Percentiles rank a stretch among this genome's conserved stretches.
These are phyloP conservation scores for Magnolia changhungtana DNA, from an alignment of 164 flowering plant genomes.

Conservation along the genomic window DNA sequence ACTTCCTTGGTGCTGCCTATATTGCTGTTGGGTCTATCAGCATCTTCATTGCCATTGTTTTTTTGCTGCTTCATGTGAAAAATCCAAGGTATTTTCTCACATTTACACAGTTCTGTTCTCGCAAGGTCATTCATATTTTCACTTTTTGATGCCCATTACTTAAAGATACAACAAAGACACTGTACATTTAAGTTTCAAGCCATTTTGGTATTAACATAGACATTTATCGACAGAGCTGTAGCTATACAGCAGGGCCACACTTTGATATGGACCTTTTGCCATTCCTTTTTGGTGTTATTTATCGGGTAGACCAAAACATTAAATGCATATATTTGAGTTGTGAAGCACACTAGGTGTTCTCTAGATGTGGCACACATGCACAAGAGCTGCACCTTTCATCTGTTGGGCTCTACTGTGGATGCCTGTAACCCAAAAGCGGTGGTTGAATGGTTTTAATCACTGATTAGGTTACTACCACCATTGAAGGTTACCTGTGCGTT, in stretches of 20 bases:
- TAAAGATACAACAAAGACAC: neutral
- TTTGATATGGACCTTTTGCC: neutral
- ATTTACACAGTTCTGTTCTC: neutral
- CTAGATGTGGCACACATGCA: no score
- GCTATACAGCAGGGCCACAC: neutral
- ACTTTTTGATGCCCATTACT: neutral
- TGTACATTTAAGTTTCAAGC: neutral
- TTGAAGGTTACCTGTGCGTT: no score
- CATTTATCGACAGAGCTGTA: neutral
- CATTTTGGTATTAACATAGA: neutral
- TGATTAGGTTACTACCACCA: no score
- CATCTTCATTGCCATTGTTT: conserved; percentile 49
- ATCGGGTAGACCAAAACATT: no score
- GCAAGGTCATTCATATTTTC: neutral
- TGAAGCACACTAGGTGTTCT: no score
- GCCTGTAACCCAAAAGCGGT: no score
- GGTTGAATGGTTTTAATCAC: no score
- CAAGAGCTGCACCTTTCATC: no score
- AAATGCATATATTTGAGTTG: no score
- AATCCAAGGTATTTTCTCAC: conserved; percentile 45
- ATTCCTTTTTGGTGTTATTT: no score
- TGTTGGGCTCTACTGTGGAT: no score
- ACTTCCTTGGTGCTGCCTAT: conserved; percentile 71
- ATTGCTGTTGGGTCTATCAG: conserved; percentile 50
- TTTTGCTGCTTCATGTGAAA: conserved; percentile 64